Conservation (phyloP, 23 red algal genomes). For the Gracilaria domingensis region DNA sequence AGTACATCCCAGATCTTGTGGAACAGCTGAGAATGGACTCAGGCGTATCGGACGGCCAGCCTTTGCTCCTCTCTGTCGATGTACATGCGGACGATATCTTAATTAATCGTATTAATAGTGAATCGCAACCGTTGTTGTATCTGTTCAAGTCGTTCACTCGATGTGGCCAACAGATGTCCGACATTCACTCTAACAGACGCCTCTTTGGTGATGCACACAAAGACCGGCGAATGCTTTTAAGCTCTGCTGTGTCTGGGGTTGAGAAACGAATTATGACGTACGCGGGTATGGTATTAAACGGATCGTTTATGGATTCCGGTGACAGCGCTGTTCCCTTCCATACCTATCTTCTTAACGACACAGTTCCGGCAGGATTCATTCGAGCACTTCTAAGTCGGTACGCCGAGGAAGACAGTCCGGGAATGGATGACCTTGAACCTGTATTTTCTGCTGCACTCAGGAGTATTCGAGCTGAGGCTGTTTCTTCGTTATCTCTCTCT, state of each 20-base stretch:
- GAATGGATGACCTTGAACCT: slow-evolving; percentile 50
- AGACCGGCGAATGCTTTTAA: slow-evolving; percentile 13
- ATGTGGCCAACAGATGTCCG: slow-evolving; percentile 63
- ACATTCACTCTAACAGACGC: slow-evolving; percentile 59
- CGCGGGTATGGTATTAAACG: slow-evolving; percentile 60
- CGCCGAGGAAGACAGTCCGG: slow-evolving; percentile 48
- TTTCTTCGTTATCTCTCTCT: slow-evolving; percentile 26
- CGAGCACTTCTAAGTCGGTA: slow-evolving; percentile 50
- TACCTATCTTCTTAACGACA: slow-evolving; percentile 41
- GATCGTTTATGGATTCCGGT: slow-evolving; percentile 48
- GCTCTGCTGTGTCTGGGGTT: slow-evolving; percentile 28
- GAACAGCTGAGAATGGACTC: slow-evolving; percentile 33
- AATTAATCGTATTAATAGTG: slow-evolving; percentile 55
- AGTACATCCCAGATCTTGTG: slow-evolving; percentile 42
- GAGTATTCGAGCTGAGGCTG: slow-evolving; percentile 15
- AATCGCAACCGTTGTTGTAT: slow-evolving; percentile 35
- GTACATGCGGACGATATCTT: slow-evolving; percentile 70
- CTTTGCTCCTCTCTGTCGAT: slow-evolving; percentile 43
- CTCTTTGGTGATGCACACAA: slow-evolving; percentile 33
- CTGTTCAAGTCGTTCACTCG: slow-evolving; percentile 41
- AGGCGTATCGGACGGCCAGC: slow-evolving; percentile 20
- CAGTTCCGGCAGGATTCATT: slow-evolving; percentile 69
- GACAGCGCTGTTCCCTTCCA: slow-evolving; percentile 42
- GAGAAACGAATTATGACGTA: slow-evolving; percentile 61
- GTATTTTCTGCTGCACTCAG: slow-evolving; percentile 51